phyloP scores from a whole-genome alignment of 306 rosid species.

The Lotus japonicus region DNA sequence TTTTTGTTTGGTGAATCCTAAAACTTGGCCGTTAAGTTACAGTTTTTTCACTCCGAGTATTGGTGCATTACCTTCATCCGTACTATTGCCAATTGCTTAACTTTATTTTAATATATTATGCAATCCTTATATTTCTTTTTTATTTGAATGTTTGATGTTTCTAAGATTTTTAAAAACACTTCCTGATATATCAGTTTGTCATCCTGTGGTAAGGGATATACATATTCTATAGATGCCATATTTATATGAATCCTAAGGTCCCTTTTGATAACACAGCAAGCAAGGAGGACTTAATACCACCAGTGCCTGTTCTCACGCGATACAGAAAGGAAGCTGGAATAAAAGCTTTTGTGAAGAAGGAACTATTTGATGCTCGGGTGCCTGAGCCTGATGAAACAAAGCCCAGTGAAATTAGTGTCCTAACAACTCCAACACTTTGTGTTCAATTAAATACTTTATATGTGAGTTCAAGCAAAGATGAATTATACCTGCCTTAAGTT shows the following conservation, averaged over 20 bases:
- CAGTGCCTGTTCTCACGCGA: slow-evolving; percentile 85
- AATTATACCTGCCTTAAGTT: slow-evolving; percentile 3
- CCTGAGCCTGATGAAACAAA: slow-evolving; percentile 83
- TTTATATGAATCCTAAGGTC: slow-evolving; percentile 17
- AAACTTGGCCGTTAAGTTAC: background rate
- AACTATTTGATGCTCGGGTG: slow-evolving; percentile 76
- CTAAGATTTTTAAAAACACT: background rate
- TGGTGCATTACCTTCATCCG: background rate
- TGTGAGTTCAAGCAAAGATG: slow-evolving; percentile 54
- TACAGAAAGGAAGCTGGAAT: slow-evolving; percentile 86
- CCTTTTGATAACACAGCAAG: slow-evolving; percentile 53
- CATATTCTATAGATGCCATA: slow-evolving; percentile 6
- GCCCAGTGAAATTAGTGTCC: slow-evolving; percentile 64
- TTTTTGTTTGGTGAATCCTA: slow-evolving; percentile 14
- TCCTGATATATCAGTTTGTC: background rate
- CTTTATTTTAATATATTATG: background rate
- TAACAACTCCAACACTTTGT: slow-evolving; percentile 76
- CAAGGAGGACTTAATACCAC: slow-evolving; percentile 91
- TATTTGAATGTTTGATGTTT: background rate
- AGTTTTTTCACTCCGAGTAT: background rate
- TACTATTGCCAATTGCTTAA: background rate
- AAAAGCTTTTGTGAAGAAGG: slow-evolving; percentile 98
- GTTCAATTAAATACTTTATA: slow-evolving; percentile 86
- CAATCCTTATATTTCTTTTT: background rate
- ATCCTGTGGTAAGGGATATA: slow-evolving; percentile 12